A percentile compares a stretch with the other conserved stretches of the same genome.
These are phyloP conservation scores for Pilatotrama ljubarskyi DNA, from an alignment of 768 basidiomycete species.

Conservation along the genomic window DNA sequence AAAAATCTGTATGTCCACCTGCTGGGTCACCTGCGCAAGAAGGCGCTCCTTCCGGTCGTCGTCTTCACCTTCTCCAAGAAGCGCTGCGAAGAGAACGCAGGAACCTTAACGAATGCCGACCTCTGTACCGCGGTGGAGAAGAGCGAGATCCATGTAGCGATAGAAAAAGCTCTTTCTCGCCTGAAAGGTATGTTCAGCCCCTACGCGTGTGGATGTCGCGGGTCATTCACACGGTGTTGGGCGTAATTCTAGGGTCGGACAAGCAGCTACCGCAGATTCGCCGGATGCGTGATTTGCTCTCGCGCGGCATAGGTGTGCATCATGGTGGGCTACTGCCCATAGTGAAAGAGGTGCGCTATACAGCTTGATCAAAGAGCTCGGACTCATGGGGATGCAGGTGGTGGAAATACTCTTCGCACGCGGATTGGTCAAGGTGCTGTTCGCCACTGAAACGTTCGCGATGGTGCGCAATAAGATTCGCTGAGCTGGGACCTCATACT, in stretches of 20 bases:
- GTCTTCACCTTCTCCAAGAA: conserved; percentile 98
- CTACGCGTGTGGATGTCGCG: neutral
- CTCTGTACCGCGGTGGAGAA: conserved; percentile 89
- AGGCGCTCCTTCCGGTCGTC: conserved; percentile 86
- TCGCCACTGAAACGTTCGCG: conserved; percentile 98
- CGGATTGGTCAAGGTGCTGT: conserved; percentile 93
- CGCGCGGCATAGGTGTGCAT: conserved; percentile 94
- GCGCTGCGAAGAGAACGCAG: conserved; percentile 94
- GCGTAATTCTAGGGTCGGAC: conserved; percentile 68
- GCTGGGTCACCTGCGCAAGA: conserved; percentile 82
- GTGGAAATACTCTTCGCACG: conserved; percentile 96
- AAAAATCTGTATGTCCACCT: conserved; percentile 94
- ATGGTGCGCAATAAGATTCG: conserved; percentile 62
- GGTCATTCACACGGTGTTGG: neutral
- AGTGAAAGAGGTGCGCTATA: conserved; percentile 80
- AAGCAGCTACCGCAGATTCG: conserved; percentile 90
- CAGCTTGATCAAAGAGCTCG: neutral
- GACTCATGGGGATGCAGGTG: conserved; percentile 48
- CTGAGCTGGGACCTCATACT: neutral
- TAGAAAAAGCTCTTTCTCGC: conserved; percentile 88
- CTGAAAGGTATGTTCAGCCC: conserved; percentile 68
- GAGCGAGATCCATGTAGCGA: conserved; percentile 93
- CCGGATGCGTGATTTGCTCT: conserved; percentile 85
- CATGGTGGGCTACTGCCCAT: conserved; percentile 96
- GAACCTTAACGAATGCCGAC: conserved; percentile 84